Percentiles rank a stretch among this genome's conserved stretches.
phyloP scores from a whole-genome alignment of 2,329 filamentous ascomycete genomes.

The Fonsecaea erecta region DNA sequence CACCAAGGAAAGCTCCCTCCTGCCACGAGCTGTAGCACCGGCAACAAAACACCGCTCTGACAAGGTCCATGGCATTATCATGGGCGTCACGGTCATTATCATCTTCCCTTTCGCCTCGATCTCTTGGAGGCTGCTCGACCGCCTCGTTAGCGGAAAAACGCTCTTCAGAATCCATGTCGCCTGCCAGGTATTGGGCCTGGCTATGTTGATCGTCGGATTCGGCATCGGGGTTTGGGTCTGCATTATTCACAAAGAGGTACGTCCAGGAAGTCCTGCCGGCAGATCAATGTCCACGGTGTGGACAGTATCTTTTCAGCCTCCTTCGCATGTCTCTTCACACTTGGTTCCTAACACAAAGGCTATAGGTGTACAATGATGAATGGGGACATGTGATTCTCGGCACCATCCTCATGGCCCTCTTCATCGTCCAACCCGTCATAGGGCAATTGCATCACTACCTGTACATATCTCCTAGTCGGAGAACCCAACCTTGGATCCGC shows the following conservation, averaged over 20 bases:
- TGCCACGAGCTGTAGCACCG: not conserved
- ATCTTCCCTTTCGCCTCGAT: not conserved
- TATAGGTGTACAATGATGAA: not conserved
- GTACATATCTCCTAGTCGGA: not conserved
- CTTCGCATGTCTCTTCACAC: not conserved
- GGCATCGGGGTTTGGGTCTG: not conserved
- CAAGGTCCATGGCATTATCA: not conserved
- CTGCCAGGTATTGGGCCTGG: not conserved
- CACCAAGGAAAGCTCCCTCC: not conserved
- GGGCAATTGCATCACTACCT: not conserved
- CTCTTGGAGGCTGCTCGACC: not conserved
- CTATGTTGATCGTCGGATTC: not conserved
- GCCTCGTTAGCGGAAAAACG: not conserved
- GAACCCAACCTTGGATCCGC: not conserved
- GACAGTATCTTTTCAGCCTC: not conserved
- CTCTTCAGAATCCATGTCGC: not conserved
- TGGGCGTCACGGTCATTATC: not conserved
- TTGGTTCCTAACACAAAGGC: not conserved
- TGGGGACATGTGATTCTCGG: not conserved
- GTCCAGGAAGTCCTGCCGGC: not conserved
- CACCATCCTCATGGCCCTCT: constrained; percentile 1
- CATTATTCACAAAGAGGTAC: not conserved
- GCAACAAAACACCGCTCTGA: not conserved
- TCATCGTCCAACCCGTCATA: not conserved
- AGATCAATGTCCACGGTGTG: not conserved